Evolutionary conservation across 768 basidiomycete species (phyloP).

Genomic region (Crucibulum laeve): DNA sequence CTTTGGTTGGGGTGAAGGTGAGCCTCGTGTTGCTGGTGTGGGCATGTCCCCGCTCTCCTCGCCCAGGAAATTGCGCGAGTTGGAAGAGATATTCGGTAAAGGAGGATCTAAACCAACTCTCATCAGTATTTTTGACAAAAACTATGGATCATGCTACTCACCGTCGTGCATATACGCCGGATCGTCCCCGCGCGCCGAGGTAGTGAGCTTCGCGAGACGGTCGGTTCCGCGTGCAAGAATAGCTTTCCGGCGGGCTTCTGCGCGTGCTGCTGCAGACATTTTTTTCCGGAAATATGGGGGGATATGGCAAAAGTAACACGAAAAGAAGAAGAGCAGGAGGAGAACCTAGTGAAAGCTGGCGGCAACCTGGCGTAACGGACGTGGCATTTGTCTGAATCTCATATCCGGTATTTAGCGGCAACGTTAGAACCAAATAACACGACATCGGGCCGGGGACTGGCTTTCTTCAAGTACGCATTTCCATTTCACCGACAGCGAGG

Average conservation of each 20-base stretch:
- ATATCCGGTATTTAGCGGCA: too few relatives aligned
- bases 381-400: too few relatives aligned
- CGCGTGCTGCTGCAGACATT: conserved; percentile 59
- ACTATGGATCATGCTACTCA: conserved; percentile 17
- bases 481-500: too few relatives aligned
- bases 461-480: too few relatives aligned
- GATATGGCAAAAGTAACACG: too few relatives aligned
- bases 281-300: too few relatives aligned
- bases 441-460: too few relatives aligned
- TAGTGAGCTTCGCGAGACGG: conserved; percentile 76
- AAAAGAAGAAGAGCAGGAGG: conserved; percentile 75
- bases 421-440: too few relatives aligned
- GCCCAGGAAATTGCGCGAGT: conserved; percentile 34
- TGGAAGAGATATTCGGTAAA: neutral
- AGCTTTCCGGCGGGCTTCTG: conserved; percentile 75
- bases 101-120: conserved; percentile 1
- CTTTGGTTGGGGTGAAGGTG: conserved; percentile 22
- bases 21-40: conserved; percentile 20
- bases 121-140: neutral
- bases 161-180: conserved; percentile 51
- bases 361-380: too few relatives aligned
- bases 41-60: conserved; percentile 41
- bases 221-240: conserved; percentile 70
- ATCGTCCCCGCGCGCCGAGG: conserved; percentile 68
- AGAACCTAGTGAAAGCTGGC: conserved; percentile 54